These are phyloP conservation scores for Zoysia japonica DNA, from an alignment of 176 grass and related monocot genomes.

Conservation along the genomic window DNA sequence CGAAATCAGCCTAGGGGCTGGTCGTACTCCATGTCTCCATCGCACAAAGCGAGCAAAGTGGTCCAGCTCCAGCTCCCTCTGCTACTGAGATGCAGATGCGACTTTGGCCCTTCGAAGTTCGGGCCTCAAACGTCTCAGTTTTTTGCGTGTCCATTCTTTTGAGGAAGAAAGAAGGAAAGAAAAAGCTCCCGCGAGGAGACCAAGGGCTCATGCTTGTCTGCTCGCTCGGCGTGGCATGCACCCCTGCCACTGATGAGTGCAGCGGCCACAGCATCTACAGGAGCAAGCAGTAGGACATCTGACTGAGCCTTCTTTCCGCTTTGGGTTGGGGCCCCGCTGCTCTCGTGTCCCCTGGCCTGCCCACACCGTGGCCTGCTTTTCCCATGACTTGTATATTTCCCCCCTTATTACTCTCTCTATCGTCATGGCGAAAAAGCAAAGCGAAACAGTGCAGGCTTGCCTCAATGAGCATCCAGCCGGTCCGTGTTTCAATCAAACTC, in stretches of 20 bases:
- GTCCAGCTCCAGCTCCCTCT: background rate
- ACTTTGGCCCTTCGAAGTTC: conserved; percentile 28
- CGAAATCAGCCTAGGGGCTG: conserved; percentile 29
- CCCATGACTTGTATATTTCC: conserved; percentile 14
- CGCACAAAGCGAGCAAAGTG: conserved; percentile 11
- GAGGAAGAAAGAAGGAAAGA: conserved; percentile 10
- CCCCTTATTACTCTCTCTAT: background rate
- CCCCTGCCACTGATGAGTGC: background rate
- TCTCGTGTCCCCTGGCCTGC: conserved; percentile 43
- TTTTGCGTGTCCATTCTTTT: conserved; percentile 51
- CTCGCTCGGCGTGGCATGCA: conserved; percentile 22
- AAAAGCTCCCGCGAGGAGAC: background rate
- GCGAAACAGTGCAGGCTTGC: conserved; percentile 3
- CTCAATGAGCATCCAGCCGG: background rate
- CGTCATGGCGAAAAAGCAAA: conserved; percentile 14
- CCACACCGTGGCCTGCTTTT: conserved; percentile 40
- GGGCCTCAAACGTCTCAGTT: conserved; percentile 8
- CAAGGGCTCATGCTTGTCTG: conserved; percentile 7
- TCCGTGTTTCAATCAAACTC: background rate
- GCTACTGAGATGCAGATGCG: conserved; percentile 21
- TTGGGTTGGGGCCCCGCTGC: conserved; percentile 23
- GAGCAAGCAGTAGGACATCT: background rate
- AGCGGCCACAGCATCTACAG: background rate
- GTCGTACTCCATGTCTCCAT: background rate
- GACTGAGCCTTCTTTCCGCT: conserved; percentile 4